These are phyloP conservation scores for Capsicum rhomboideum DNA, from an alignment of 257 asterid species.

Conservation along the genomic window DNA sequence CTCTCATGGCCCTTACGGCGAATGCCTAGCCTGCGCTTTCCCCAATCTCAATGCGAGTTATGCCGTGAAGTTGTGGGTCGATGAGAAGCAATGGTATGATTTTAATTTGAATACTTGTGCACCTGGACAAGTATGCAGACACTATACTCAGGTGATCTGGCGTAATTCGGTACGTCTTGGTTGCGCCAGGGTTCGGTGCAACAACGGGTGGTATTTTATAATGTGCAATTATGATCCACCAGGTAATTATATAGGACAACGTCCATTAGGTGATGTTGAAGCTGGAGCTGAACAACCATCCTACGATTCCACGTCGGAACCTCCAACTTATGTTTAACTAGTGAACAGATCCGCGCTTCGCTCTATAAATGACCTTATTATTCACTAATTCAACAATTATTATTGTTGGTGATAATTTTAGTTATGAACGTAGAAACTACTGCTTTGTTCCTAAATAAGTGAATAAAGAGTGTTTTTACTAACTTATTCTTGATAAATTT, in stretches of 20 bases:
- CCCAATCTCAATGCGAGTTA: constrained; percentile 18
- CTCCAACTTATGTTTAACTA: background rate
- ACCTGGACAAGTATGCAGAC: constrained; percentile 27
- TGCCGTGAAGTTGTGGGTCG: constrained; percentile 31
- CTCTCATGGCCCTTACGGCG: constrained; percentile 40
- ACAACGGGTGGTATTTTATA: constrained; percentile 24
- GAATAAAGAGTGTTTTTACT: no score
- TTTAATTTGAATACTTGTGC: constrained; percentile 6
- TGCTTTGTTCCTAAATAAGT: no score
- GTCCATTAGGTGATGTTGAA: background rate
- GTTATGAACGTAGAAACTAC: no score
- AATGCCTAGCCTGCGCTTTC: constrained; percentile 35
- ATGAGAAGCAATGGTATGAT: constrained; percentile 28
- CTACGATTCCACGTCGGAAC: background rate
- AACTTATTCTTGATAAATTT: no score
- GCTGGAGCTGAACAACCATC: background rate
- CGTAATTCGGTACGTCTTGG: constrained; percentile 22
- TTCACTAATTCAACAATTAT: no score
- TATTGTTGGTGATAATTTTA: no score
- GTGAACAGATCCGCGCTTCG: no score
- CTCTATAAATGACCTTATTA: no score
- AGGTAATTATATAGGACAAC: constrained; percentile 8
- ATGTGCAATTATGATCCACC: constrained; percentile 33
- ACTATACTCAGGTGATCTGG: constrained; percentile 58
- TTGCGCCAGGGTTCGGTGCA: constrained; percentile 32